Conservation (phyloP, 805 yeast species). For the Torulaspora maleeae region DNA sequence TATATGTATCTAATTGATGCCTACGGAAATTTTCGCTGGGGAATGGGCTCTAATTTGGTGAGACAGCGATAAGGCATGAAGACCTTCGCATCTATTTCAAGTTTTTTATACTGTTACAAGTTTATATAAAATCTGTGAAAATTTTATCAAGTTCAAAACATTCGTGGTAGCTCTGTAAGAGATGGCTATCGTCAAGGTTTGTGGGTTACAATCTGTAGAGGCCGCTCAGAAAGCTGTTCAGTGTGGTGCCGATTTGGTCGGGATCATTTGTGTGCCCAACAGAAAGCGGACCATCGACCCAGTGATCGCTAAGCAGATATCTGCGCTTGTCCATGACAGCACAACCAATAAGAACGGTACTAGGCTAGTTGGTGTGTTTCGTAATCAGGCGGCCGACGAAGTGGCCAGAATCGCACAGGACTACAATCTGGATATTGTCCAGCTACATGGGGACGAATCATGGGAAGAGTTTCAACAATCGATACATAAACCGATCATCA, state of each 20-base stretch:
- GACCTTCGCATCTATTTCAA: background rate
- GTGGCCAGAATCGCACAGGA: conserved; percentile 42
- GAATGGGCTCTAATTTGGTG: conserved; percentile 3
- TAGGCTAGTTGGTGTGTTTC: conserved; percentile 80
- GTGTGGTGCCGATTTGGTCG: conserved; percentile 70
- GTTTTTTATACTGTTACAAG: background rate
- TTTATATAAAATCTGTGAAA: background rate
- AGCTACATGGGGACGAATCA: conserved; percentile 71
- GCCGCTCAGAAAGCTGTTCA: conserved; percentile 70
- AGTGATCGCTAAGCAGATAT: conserved; percentile 45
- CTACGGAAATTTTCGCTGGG: conserved; percentile 4
- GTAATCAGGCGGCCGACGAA: conserved; percentile 69
- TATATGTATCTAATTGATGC: conserved; percentile 7
- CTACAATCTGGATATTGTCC: conserved; percentile 68
- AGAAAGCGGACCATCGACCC: conserved; percentile 63
- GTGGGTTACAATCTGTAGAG: conserved; percentile 68
- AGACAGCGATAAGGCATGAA: conserved; percentile 1
- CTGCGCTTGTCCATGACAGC: conserved; percentile 38
- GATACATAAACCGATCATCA: conserved; percentile 56
- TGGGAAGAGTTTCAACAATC: conserved; percentile 39
- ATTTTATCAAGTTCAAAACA: background rate
- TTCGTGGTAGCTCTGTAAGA: background rate
- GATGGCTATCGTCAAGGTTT: conserved; percentile 55
- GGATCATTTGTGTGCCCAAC: conserved; percentile 83
- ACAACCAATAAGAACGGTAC: conserved; percentile 50